These are phyloP conservation scores for Cladorrhinum samala DNA, from an alignment of 495 filamentous ascomycete species.

Conservation along the genomic window DNA sequence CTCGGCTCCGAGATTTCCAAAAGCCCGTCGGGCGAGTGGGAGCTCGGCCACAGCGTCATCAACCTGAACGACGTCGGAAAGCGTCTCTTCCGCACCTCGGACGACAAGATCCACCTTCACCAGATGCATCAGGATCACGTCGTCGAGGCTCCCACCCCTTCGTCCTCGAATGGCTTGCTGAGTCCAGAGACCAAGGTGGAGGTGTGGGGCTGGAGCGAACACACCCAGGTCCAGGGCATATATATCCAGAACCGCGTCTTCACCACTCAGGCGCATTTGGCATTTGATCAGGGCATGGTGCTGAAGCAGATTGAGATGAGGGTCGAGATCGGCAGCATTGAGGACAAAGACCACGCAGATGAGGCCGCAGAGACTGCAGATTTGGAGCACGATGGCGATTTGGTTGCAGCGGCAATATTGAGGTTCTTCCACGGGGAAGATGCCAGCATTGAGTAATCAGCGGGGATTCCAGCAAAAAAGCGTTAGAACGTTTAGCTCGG, in stretches of 20 bases:
- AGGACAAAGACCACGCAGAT: constrained; percentile 38
- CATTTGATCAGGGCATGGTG: constrained; percentile 69
- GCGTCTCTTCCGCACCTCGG: constrained; percentile 60
- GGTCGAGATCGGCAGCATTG: constrained; percentile 56
- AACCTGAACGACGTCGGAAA: constrained; percentile 61
- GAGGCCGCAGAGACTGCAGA: constrained; percentile 25
- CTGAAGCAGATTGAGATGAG: constrained; percentile 55
- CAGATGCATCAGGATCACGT: constrained; percentile 86
- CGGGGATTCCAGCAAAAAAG: no score
- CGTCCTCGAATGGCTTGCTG: constrained; percentile 42
- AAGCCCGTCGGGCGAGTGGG: constrained; percentile 63
- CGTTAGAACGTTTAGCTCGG: no score
- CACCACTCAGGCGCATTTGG: constrained; percentile 80
- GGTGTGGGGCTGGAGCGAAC: constrained; percentile 28
- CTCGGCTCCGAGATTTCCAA: constrained; percentile 56
- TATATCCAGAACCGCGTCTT: constrained; percentile 59
- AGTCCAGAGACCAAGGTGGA: constrained; percentile 33
- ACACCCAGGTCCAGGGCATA: constrained; percentile 66
- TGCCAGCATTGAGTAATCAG: constrained; percentile 20
- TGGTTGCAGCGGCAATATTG: constrained; percentile 29
- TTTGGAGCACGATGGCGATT: constrained; percentile 26
- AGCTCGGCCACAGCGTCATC: constrained; percentile 62
- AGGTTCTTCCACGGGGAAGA: constrained; percentile 32
- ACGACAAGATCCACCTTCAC: constrained; percentile 45
- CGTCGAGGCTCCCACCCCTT: constrained; percentile 36